Percentiles rank a stretch among this genome's conserved stretches.
phyloP scores from a whole-genome alignment of 805 yeast species.

The Ogataea zsoltii region DNA sequence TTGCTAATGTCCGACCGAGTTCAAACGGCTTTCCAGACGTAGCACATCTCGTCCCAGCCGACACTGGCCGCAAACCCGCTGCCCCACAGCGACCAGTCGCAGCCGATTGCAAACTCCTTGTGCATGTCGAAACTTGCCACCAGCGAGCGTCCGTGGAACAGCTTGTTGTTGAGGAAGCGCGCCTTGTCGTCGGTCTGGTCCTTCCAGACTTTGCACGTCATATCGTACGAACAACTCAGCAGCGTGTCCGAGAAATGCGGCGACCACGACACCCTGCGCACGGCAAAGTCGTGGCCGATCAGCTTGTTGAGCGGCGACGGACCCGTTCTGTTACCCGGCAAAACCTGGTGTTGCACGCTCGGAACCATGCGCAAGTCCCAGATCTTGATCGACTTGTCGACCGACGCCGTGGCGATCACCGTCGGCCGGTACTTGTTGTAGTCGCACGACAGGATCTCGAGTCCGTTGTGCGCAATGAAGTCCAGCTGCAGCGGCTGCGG shows the following conservation, averaged over 20 bases:
- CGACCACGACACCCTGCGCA: slow-evolving; percentile 81
- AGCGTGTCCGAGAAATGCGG: slow-evolving; percentile 78
- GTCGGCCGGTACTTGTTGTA: slow-evolving; percentile 87
- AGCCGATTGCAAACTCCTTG: slow-evolving; percentile 87
- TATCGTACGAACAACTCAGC: slow-evolving; percentile 82
- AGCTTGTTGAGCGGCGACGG: slow-evolving; percentile 76
- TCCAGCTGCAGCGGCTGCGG: slow-evolving; percentile 61
- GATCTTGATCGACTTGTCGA: slow-evolving; percentile 76
- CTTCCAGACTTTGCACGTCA: slow-evolving; percentile 87
- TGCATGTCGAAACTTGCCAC: slow-evolving; percentile 65
- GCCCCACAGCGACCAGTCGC: slow-evolving; percentile 97
- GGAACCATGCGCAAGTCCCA: slow-evolving; percentile 85
- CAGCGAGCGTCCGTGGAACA: slow-evolving; percentile 51
- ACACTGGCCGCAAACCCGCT: slow-evolving; percentile 92
- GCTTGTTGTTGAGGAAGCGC: slow-evolving; percentile 48
- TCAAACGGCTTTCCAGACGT: slow-evolving; percentile 74
- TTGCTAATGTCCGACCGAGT: not conserved
- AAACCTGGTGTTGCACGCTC: slow-evolving; percentile 31
- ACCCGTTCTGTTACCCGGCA: slow-evolving; percentile 47
- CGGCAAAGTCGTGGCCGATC: slow-evolving; percentile 86
- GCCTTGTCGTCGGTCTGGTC: slow-evolving; percentile 66
- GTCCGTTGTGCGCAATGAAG: slow-evolving; percentile 73
- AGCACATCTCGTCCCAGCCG: slow-evolving; percentile 96
- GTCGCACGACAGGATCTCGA: slow-evolving; percentile 80
- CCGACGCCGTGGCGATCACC: slow-evolving; percentile 87